Evolutionary conservation across 768 basidiomycete genomes (phyloP).

Genomic region (Thelephora ganbajun): DNA sequence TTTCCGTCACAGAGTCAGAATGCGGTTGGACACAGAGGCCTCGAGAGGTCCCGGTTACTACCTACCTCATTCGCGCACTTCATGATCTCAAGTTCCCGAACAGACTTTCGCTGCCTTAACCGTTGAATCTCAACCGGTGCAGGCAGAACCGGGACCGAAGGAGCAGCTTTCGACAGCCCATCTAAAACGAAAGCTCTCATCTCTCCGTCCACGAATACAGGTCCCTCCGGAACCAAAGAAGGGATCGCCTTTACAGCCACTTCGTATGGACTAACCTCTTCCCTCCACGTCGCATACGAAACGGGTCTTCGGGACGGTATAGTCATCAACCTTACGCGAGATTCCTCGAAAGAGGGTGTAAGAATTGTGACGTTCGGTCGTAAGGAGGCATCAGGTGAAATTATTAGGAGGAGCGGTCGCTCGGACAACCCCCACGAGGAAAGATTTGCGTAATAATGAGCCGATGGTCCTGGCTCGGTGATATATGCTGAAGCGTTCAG

Average conservation of each 20-base stretch:
- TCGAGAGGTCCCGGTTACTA: background rate
- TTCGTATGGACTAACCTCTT: slow-evolving; percentile 54
- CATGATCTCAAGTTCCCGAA: slow-evolving; percentile 54
- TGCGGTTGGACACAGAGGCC: background rate
- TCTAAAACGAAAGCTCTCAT: slow-evolving; percentile 53
- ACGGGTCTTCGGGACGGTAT: slow-evolving; percentile 32
- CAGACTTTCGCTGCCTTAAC: slow-evolving; percentile 63
- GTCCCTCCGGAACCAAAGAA: slow-evolving; percentile 14
- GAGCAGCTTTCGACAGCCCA: slow-evolving; percentile 36
- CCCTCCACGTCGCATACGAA: slow-evolving; percentile 44
- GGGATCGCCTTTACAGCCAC: slow-evolving; percentile 24
- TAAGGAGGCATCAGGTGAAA: slow-evolving; percentile 27
- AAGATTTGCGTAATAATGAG: slow-evolving; percentile 62
- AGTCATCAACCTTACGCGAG: slow-evolving; percentile 47
- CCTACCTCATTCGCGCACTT: slow-evolving; percentile 69
- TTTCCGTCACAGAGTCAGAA: slow-evolving; percentile 14
- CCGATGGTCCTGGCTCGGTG: slow-evolving; percentile 64
- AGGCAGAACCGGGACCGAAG: slow-evolving; percentile 24
- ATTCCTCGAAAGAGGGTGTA: slow-evolving; percentile 66
- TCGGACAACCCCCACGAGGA: slow-evolving; percentile 66
- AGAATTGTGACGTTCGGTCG: slow-evolving; percentile 40
- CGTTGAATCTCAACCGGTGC: slow-evolving; percentile 42
- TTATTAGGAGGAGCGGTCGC: slow-evolving; percentile 58
- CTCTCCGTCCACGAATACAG: slow-evolving; percentile 46
- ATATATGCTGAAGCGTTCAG: slow-evolving; percentile 58